Evolutionary conservation across 1,139 yeast genomes (phyloP), one percentile per base, ranked within the genome.

Genomic region (Geotrichum phurueaensis): DNA sequence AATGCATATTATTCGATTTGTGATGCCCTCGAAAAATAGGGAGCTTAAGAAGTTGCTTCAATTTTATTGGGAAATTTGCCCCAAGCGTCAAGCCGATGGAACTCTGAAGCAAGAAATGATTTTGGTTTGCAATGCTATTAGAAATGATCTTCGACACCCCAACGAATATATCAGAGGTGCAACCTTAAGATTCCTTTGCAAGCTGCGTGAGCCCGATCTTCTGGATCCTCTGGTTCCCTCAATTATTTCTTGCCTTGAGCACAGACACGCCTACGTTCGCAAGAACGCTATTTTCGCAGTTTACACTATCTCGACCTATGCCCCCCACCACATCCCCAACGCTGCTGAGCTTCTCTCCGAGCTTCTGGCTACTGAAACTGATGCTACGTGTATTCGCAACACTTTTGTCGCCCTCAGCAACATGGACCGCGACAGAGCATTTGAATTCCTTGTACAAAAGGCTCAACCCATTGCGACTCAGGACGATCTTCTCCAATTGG

Each of bases 101-200:
- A 89, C 89, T 73, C 84, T 95, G 80, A 89, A 91, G 78, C 98
- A 92, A 75, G 99, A 95, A 77, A 94, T 95, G 98, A 94, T 95
- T 76, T 84, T 95, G 67, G 99, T 94, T 58, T 94, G 98, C 78
- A 95, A 95, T 74, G 97, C 98, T 60, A 90, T 95, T 70, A 96
- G 95, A 75, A 91, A 94, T 75, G 99, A 95, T 74, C 82, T 95
- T 68, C 97, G 92, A 76, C 99, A 95, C 76, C 97, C 99, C 59
- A 95, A 95, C 77, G 99, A 95, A 76, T 95, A 87, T 73, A 88
- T 95, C 66, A 84, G 99, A 70, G 99, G 99, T 68, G 90, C 91
- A 68, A 92, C 99, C 9, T 81, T 95, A 75, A 84, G 98, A 70
- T 94, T 91, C 74, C 81, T 95, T 72, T 85, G 94, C 65, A 95